These are phyloP conservation scores for Hypomyces rosellus DNA, from an alignment of 2,329 filamentous ascomycete genomes.

Conservation along the genomic window DNA sequence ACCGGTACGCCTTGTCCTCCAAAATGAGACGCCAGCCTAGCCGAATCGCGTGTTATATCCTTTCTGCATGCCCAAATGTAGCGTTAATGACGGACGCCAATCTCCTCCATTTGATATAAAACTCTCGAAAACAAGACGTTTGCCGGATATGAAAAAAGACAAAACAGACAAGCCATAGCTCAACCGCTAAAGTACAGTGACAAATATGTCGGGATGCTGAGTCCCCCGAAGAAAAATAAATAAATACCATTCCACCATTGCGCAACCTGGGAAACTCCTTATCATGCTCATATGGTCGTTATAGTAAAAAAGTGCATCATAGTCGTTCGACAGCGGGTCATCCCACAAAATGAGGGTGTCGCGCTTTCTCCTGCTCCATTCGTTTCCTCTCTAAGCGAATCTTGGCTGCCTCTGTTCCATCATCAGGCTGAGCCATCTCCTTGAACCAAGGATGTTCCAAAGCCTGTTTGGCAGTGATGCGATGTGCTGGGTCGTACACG, in stretches of 20 bases:
- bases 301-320: conserved; percentile 12
- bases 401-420: conserved; percentile 62
- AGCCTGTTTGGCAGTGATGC: conserved; percentile 61
- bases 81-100: conserved; percentile 16
- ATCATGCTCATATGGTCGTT: conserved; percentile 28
- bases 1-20: conserved; percentile 18
- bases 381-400: conserved; percentile 50
- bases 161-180: conserved; percentile 18
- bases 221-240: conserved; percentile 16
- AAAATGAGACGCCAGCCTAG: conserved; percentile 14
- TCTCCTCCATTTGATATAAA: conserved; percentile 15
- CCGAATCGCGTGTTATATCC: conserved; percentile 16
- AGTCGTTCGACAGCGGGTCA: conserved; percentile 18
- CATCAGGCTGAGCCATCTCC: conserved; percentile 55
- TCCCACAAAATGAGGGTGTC: conserved; percentile 19
- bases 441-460: conserved; percentile 64
- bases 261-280: conserved; percentile 21
- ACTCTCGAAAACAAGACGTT: conserved; percentile 14
- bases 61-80: conserved; percentile 18
- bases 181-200: conserved; percentile 26
- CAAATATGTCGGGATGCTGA: conserved; percentile 17
- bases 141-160: conserved; percentile 7
- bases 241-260: conserved; percentile 9
- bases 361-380: conserved; percentile 30
- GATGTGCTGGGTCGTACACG: conserved; percentile 58